Evolutionary conservation across 257 asterid species (phyloP), one percentile per base, ranked within the genome.

Genomic region (Solanum chmielewskii): DNA sequence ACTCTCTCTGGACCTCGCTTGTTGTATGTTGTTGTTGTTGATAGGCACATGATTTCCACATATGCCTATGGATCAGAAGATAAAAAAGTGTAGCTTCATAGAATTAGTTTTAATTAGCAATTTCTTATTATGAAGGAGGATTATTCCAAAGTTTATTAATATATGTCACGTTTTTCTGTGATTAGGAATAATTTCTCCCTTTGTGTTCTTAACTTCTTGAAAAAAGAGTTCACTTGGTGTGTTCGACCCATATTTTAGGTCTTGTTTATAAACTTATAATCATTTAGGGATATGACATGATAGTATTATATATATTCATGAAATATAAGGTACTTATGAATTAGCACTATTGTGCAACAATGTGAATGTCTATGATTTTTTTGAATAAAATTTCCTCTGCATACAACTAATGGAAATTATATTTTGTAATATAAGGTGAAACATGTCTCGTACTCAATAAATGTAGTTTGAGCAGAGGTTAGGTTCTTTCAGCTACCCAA

Each of bases 221-320:
- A 73, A 73, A 37, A 4, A 35, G 81, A 73, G 21, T 73, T 37
- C 47, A 73, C 47, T 73, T 35, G 47, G 81, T 73, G 49, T 35
- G 49, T 39, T 35, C 2, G 29, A 37, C 49, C 29, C 39, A 15
- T 10, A 18, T 37, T 18, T 35, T 16, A 35, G 49, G 5, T 20
- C 49, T 73, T 73, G 49, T 9, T 37, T 73, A 47, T 77, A 75
- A 77, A 75, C 33, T 5, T 35, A 60, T 78, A 15, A 68, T 86
- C 86, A 87, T 85, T 77, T 86, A 85, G 73, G 59, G 81, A 82
- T 18, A 37, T 84, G 88, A 33, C 66, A 27, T 74, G n/a, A 74
- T 52, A 21, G 41, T 62, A 75, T 70, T 35, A 7, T 7, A 6
- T 39, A 1, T 39, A 7, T 7, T 39, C 42, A 39, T 35, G 39